These are phyloP conservation scores for Hypocrella siamensis DNA, from an alignment of 2,329 filamentous ascomycete species.

Conservation along the genomic window DNA sequence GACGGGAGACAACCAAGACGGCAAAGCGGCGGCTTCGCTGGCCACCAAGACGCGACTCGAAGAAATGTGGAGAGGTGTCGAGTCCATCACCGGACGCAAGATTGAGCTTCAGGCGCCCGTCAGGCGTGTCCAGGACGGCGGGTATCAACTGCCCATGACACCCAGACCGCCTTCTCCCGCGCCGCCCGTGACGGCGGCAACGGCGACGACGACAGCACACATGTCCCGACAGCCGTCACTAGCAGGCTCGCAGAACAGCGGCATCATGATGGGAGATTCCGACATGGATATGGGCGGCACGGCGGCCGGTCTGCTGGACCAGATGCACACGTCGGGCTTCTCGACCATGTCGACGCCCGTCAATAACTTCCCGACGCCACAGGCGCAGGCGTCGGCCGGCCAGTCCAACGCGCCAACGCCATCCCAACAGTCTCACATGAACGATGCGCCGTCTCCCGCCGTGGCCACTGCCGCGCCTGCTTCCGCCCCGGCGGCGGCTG, in stretches of 20 bases:
- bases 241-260: slow-evolving; percentile 38
- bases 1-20: slow-evolving; percentile 34
- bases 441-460: not conserved
- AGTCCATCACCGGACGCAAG: slow-evolving; percentile 51
- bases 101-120: slow-evolving; percentile 49
- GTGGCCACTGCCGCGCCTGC: slow-evolving; percentile 7
- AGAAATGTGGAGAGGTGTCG: slow-evolving; percentile 60
- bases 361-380: slow-evolving; percentile 45
- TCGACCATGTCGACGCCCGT: slow-evolving; percentile 44
- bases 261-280: slow-evolving; percentile 39
- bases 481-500: not conserved
- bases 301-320: slow-evolving; percentile 49
- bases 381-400: slow-evolving; percentile 37
- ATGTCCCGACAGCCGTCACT: slow-evolving; percentile 40
- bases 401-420: slow-evolving; percentile 45
- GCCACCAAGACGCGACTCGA: slow-evolving; percentile 41
- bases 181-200: too few relatives aligned
- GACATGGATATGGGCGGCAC: slow-evolving; percentile 52
- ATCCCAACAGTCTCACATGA: slow-evolving; percentile 30
- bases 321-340: slow-evolving; percentile 49
- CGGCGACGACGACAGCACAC: too few relatives aligned
- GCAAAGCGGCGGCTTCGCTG: slow-evolving; percentile 16
- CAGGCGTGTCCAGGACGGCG: slow-evolving; percentile 62
- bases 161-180: slow-evolving; percentile 21
- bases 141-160: slow-evolving; percentile 48